Base-by-base conservation (phyloP, 75 land plant genomes). In the Cupressus sempervirens region DNA sequence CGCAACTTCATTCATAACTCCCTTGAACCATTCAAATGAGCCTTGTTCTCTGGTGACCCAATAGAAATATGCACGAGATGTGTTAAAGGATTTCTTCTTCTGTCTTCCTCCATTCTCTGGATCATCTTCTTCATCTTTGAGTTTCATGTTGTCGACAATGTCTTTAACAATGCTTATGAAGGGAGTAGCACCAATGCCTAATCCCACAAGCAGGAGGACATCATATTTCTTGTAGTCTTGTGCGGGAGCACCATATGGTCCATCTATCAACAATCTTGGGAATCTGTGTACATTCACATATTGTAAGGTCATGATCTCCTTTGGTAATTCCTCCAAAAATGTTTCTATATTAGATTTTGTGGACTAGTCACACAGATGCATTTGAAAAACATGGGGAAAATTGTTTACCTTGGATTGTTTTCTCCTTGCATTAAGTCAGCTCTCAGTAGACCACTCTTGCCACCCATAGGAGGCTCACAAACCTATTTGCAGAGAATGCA, bases 41-140 rank as follows among this genome's bases (percentile, higher is more conserved):
- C 98, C 98, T 87, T 96, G 96, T 80, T 96, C 96, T 84, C 98
- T 87, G 6, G 98, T 96, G 52, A 96, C 96, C 98, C 98, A 96
- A 83, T 96, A 91, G 87, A 91, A 91, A 85, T 91, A 91, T 53
- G 88, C 92, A 3, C 85, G 62, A 16, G 79, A 84, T 5, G 86
- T 76, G 72, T 68, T 90, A 67, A 83, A 85, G 53, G 75, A 29
- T 53, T 83, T 83, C 35, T 82, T 86, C 74, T 30, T 50, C 14
- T 53, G 84, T 56, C 52, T 77, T 12, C 16, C 2, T 35, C 54
- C 76, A 13, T 53, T 18, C 45, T 70, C 68, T 41, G 15, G 26
- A 41, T 76, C 29, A 29, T 32, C 76, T 50, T 80, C 75, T 34
- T 77, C 48, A 9, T 88, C 89, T 12, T 45, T 46, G 30, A 50